Evolutionary conservation across 257 asterid species (phyloP), one percentile per base, ranked within the genome.

Genomic region (Nicotiana tabacum): DNA sequence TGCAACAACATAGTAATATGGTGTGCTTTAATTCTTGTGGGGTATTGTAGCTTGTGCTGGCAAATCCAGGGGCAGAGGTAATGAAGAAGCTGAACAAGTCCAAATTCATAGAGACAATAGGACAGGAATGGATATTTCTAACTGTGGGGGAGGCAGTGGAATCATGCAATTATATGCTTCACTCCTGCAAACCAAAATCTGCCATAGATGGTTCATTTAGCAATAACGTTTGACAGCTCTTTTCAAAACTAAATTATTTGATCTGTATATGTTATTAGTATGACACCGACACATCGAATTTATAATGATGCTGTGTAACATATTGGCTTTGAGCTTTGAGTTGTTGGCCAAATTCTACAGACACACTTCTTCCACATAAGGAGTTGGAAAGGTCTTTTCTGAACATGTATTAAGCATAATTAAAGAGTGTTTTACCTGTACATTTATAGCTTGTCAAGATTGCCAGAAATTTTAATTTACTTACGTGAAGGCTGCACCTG

Each of bases 61-160:
- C 90, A n/a, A 94, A 96, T 61, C 99, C 98, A 1, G 90, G 94
- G 0, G 92, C 91, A 0, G 98, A 94, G 83, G 93, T 96, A 91
- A 91, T 94, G 97, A 96, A 96, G 93, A 96, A 96, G 87, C 67
- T 96, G 83, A 85, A 88, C 88, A 96, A 93, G 85, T 86, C 98
- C 18, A 92, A 94, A 65, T 85, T 94, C 51, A 77, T 94, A 9
- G 98, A 94, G 86, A 86, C 87, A 81, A 24, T 94, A 37, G 98
- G 98, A 5, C 88, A 93, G 2, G 98, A 94, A 77, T 96, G 98
- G 98, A 87, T 96, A 2, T 96, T 91, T 84, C 58, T 94, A 83
- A 94, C 98, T 0, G 98, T 93, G 35, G 99, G 90, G 12, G 98
- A 96, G 69, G 99, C 99, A 5, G 98, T 94, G 30, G 97, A 91